Evolutionary conservation across 768 basidiomycete species (phyloP).

Genomic region (Panaeolus cyanescens): DNA sequence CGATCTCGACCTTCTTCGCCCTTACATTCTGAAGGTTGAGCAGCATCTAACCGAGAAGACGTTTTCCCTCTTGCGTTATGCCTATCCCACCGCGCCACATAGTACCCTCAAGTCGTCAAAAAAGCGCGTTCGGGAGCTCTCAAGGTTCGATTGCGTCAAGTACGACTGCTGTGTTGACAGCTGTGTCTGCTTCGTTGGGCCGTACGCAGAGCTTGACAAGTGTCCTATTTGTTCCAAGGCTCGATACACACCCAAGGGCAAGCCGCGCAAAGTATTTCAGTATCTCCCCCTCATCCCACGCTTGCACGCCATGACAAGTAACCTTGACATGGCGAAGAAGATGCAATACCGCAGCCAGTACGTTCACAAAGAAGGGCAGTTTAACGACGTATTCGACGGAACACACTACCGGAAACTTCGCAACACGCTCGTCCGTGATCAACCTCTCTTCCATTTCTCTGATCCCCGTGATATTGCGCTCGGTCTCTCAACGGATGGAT

Average conservation of each 20-base stretch:
- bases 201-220: no score
- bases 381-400: constrained; percentile 39
- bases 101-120: not conserved
- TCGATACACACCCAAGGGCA: constrained; percentile 11
- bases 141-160: not conserved
- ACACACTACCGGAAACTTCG: constrained; percentile 27
- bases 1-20: not conserved
- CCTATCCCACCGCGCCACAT: not conserved
- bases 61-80: not conserved
- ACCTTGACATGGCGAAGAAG: constrained; percentile 14
- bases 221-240: constrained; percentile 33
- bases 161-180: not conserved
- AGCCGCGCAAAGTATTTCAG: constrained; percentile 26
- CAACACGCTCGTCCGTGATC: constrained; percentile 20
- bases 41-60: not conserved
- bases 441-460: constrained; percentile 33
- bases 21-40: not conserved
- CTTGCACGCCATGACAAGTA: constrained; percentile 22
- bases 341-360: constrained; percentile 28
- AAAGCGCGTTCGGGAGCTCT: not conserved
- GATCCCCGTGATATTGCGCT: constrained; percentile 42
- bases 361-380: constrained; percentile 14
- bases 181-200: no score
- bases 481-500: constrained; percentile 43
- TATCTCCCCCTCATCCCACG: constrained; percentile 36